Evolutionary conservation across 768 basidiomycete species (phyloP), one percentile per base, ranked within the genome.

Genomic region (Rhodotorula diobovata): DNA sequence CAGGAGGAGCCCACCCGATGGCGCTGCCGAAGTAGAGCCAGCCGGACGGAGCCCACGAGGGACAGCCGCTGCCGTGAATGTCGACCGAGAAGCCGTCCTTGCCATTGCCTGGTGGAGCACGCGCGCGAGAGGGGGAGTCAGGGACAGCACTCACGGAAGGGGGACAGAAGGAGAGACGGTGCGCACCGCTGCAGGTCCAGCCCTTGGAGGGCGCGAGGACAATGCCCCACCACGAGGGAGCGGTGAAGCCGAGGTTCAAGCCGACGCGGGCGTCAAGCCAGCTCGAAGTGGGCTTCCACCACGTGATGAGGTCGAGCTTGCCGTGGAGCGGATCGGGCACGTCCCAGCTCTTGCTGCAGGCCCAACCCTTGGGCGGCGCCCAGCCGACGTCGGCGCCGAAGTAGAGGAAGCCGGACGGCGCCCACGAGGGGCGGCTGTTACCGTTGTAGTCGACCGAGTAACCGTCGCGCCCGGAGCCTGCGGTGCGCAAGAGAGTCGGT

Each of bases 391-490:
- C 53, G 30, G 6, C 25, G 43, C 63, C 63, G 28, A 57, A 51
- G 21, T 14, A 66, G 9, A 18, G 28, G 56, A 56, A 66, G 45
- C 48, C 58, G 14, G 25, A 0, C 10, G 57, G 57, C 0, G 11
- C n/a, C 48, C 48, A 45, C 10, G 66, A 51, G 1, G 66, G 66
- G 4, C 18, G 48, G 23, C 25, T 11, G 14, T 60, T 66, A 32
- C 66, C 66, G 7, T 59, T 9, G 20, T 10, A 32, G 58, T 66
- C 66, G 58, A 66, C 41, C 5, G 5, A 10, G 25, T 10, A 60
- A 28, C 66, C 66, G 58, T 66, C 66, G 14, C 59, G 60, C 48
- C 66, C 66, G 39, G 57, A 58, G 16, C 59, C 59, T 34, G 59
- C n/a, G 32, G 28, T 16, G 51, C 11, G 30, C 30, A 34, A 4